These are phyloP conservation scores for Entomortierella beljakovae DNA, from an alignment of 192 early-diverging fungal genomes.

Conservation along the genomic window DNA sequence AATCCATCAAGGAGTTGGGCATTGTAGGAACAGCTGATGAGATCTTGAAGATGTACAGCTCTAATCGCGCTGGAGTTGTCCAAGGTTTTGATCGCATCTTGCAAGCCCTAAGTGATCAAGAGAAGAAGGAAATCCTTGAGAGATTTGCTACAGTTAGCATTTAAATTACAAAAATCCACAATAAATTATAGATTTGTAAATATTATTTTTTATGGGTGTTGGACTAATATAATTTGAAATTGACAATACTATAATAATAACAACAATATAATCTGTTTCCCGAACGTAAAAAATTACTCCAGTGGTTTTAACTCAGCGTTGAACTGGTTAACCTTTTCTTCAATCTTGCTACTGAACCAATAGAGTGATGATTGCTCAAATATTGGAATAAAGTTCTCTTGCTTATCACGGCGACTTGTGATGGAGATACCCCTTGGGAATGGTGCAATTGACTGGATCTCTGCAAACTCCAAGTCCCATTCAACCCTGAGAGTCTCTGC, in stretches of 20 bases:
- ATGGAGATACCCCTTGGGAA: constrained; percentile 80
- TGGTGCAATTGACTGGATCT: constrained; percentile 77
- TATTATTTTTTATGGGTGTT: no score
- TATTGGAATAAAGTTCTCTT: constrained; percentile 80
- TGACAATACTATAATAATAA: no score
- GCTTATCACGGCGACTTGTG: constrained; percentile 65
- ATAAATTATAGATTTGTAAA: no score
- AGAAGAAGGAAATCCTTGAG: constrained; percentile 50
- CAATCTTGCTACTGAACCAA: constrained; percentile 78
- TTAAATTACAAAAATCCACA: neutral
- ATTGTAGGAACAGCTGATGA: constrained; percentile 25
- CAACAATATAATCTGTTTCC: no score
- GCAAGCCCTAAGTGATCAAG: constrained; percentile 42
- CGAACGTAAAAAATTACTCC: constrained; percentile 24
- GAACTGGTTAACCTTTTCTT: constrained; percentile 70
- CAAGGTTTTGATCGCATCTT: constrained; percentile 52
- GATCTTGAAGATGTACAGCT: constrained; percentile 46
- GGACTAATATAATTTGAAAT: no score
- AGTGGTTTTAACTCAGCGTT: constrained; percentile 56
- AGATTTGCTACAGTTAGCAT: constrained; percentile 32
- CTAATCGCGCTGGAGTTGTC: constrained; percentile 49
- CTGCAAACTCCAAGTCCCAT: constrained; percentile 84
- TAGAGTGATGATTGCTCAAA: constrained; percentile 70
- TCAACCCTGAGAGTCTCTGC: constrained; percentile 79
- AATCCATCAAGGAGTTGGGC: constrained; percentile 45